A percentile compares a stretch with the other conserved stretches of the same genome.
These are phyloP conservation scores for Beverwykella pulmonaria DNA, from an alignment of 495 filamentous ascomycete genomes.

Conservation along the genomic window DNA sequence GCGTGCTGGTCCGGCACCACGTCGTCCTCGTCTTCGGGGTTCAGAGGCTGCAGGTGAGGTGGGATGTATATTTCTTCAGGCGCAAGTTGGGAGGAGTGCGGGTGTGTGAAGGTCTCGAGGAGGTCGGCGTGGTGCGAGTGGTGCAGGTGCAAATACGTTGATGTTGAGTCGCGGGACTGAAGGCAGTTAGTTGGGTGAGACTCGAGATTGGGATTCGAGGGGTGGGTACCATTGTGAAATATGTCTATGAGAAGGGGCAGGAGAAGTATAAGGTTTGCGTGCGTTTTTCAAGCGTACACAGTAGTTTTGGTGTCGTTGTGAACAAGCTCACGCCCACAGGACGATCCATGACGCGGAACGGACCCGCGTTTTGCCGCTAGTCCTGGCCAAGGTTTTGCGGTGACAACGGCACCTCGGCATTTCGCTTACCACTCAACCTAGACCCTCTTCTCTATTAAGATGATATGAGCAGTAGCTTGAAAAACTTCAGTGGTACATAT, in stretches of 20 bases:
- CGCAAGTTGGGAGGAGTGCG: conserved; percentile 38
- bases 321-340: too few relatives aligned
- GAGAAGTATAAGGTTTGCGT: too few relatives aligned
- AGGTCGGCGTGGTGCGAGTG: conserved; percentile 79
- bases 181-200: conserved; percentile 42
- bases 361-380: too few relatives aligned
- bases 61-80: conserved; percentile 79
- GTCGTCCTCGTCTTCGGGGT: conserved; percentile 97
- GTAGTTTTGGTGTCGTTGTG: too few relatives aligned
- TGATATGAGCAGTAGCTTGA: too few relatives aligned
- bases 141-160: conserved; percentile 87
- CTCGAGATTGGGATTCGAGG: background rate
- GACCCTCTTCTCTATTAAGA: too few relatives aligned
- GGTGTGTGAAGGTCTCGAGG: conserved; percentile 66
- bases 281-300: too few relatives aligned
- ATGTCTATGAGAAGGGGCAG: background rate
- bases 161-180: conserved; percentile 81
- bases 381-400: too few relatives aligned
- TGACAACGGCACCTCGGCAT: too few relatives aligned
- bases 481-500: too few relatives aligned
- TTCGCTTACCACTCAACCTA: too few relatives aligned
- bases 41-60: conserved; percentile 85
- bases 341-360: too few relatives aligned
- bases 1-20: conserved; percentile 96
- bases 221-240: background rate